phyloP scores from a whole-genome alignment of 805 yeast genomes.

The Jamesozyma lodderae region DNA sequence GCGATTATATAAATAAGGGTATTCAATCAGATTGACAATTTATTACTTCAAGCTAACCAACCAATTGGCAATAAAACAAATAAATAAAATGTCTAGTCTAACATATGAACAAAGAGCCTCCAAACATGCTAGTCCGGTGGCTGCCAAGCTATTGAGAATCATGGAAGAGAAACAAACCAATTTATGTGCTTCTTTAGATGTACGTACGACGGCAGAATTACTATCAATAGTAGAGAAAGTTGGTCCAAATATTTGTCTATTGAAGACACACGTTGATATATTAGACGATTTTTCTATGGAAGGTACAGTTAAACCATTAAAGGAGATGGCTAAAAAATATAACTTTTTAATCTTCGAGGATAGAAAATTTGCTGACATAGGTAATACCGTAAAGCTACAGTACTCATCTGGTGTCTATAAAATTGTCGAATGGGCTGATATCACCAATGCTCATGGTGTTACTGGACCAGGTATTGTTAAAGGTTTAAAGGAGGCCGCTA shows the following conservation, averaged over 20 bases:
- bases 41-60: too few species aligned
- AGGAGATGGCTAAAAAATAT: constrained; percentile 67
- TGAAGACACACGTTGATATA: constrained; percentile 92
- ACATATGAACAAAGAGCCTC: constrained; percentile 64
- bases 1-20: too few species aligned
- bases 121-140: constrained; percentile 68
- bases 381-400: constrained; percentile 92
- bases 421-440: constrained; percentile 92
- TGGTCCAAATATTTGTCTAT: constrained; percentile 87
- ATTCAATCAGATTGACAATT: too few species aligned
- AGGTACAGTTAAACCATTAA: constrained; percentile 65
- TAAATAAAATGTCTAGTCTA: constrained; percentile 18
- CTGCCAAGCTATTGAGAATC: constrained; percentile 57
- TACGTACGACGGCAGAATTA: constrained; percentile 68
- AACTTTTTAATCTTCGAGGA: constrained; percentile 91
- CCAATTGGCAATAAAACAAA: neutral
- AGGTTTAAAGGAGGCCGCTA: constrained; percentile 76
- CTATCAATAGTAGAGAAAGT: constrained; percentile 61
- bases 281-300: constrained; percentile 82
- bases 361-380: constrained; percentile 96
- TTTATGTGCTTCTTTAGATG: constrained; percentile 91
- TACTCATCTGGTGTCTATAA: constrained; percentile 83
- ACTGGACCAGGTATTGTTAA: constrained; percentile 90
- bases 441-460: constrained; percentile 95
- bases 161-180: constrained; percentile 80